Conservation (phyloP, 768 basidiomycete genomes). For the Boletales sp. region DNA sequence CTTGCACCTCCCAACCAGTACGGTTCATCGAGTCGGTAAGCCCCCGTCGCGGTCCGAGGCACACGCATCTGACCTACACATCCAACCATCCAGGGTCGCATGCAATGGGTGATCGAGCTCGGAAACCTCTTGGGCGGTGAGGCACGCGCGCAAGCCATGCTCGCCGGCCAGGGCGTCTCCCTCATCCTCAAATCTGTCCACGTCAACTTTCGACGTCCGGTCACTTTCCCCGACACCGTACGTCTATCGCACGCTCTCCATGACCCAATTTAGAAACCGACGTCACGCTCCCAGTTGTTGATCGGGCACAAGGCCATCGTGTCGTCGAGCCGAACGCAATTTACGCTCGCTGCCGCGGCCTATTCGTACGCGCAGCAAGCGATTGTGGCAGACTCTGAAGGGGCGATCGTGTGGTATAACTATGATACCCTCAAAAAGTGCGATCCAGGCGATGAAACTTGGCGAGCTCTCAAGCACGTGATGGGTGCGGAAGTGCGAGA, state of each 20-base stretch:
- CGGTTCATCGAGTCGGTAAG: constrained; percentile 70
- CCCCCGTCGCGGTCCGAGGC: neutral
- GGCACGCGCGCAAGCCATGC: constrained; percentile 50
- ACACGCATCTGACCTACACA: neutral
- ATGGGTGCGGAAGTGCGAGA: constrained; percentile 21
- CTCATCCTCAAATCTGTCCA: constrained; percentile 71
- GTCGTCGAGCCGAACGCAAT: constrained; percentile 37
- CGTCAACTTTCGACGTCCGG: constrained; percentile 65
- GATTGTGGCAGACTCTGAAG: constrained; percentile 63
- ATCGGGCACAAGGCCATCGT: constrained; percentile 57
- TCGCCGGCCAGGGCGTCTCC: constrained; percentile 62
- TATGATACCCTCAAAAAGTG: constrained; percentile 65
- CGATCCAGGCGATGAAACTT: constrained; percentile 51
- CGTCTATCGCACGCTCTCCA: constrained; percentile 20
- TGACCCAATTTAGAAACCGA: neutral
- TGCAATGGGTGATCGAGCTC: constrained; percentile 60
- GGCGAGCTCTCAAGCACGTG: constrained; percentile 29
- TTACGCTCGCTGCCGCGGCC: constrained; percentile 50
- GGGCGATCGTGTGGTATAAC: constrained; percentile 74
- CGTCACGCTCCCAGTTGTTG: constrained; percentile 42
- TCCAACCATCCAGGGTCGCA: constrained; percentile 48
- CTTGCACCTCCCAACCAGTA: constrained; percentile 34
- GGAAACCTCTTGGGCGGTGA: constrained; percentile 60
- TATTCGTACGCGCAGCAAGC: constrained; percentile 63
- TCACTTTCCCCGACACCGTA: constrained; percentile 75